Evolutionary conservation across 139 green algal genomes (phyloP).

Genomic region (Chara braunii): DNA sequence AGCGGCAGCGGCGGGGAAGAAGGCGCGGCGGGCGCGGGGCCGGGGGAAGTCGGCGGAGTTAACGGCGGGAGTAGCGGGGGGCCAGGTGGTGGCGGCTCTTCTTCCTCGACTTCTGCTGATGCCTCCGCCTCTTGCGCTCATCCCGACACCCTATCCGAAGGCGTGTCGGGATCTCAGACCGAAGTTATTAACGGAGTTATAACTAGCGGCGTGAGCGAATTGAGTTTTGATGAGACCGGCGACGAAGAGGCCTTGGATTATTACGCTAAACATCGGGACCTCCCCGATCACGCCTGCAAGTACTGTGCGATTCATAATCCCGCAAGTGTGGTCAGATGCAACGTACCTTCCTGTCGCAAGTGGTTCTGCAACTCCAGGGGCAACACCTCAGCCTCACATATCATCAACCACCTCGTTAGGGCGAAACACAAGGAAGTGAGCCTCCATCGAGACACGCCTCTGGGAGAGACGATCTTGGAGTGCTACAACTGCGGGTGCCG

Average conservation of each 20-base stretch:
- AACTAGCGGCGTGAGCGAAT: conserved; percentile 9
- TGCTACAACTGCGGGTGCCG: conserved; percentile 83
- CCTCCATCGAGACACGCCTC: conserved; percentile 82
- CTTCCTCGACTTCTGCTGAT: conserved; percentile 10
- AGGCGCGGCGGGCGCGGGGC: no score
- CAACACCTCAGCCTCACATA: conserved; percentile 64
- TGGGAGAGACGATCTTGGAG: conserved; percentile 90
- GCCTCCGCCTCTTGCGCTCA: neutral
- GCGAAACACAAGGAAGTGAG: conserved; percentile 72
- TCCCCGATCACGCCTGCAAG: conserved; percentile 49
- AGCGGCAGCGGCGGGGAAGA: neutral
- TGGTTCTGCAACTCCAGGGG: conserved; percentile 91
- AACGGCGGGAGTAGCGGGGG: no score
- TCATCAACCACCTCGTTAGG: conserved; percentile 78
- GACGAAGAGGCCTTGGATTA: conserved; percentile 14
- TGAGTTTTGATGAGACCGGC: conserved; percentile 27
- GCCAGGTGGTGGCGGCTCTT: no score
- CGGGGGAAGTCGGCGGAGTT: no score
- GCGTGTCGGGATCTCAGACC: neutral
- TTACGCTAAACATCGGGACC: conserved; percentile 5
- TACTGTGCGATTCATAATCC: conserved; percentile 92
- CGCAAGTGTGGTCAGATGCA: conserved; percentile 81
- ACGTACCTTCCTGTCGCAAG: conserved; percentile 63
- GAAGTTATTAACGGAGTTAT: neutral
- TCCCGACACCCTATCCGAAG: conserved; percentile 3